Conservation (phyloP, 202 grass and related monocot species). For the Carex arenaria region DNA sequence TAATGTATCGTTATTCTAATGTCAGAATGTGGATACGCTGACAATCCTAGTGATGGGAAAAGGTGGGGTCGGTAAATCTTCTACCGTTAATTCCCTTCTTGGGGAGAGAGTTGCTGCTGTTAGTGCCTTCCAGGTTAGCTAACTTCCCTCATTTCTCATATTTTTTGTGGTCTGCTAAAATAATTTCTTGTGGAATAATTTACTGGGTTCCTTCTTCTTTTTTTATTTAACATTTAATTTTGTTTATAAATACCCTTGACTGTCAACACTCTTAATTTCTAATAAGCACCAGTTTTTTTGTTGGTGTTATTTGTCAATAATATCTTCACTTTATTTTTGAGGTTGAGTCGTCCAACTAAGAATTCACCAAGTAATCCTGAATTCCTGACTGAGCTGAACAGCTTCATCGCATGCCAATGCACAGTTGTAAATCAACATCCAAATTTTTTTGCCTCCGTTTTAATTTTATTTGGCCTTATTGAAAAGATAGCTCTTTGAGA, state of each 20-base stretch:
- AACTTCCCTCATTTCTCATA: neutral
- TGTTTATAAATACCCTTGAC: neutral
- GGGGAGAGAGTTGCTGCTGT: conserved; percentile 77
- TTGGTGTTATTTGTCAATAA: neutral
- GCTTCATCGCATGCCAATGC: conserved; percentile 5
- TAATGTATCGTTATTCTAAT: neutral
- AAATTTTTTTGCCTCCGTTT: neutral
- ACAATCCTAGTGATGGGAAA: conserved; percentile 98
- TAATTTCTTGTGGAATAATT: neutral
- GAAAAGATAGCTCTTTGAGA: neutral
- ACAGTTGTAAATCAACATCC: neutral
- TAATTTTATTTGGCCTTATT: neutral
- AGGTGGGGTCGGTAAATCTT: conserved; percentile 92
- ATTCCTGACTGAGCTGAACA: neutral
- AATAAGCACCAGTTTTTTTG: neutral
- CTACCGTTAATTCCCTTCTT: conserved; percentile 81
- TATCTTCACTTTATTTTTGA: neutral
- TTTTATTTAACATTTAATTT: neutral
- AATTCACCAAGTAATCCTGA: neutral
- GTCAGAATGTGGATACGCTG: conserved; percentile 83
- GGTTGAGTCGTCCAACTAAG: neutral
- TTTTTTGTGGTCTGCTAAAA: neutral
- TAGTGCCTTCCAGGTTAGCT: conserved; percentile 86
- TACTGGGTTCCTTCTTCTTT: neutral
- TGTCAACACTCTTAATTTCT: neutral